phyloP scores from a whole-genome alignment of 176 grass and related monocot species.

The Aegilops tauschii region DNA sequence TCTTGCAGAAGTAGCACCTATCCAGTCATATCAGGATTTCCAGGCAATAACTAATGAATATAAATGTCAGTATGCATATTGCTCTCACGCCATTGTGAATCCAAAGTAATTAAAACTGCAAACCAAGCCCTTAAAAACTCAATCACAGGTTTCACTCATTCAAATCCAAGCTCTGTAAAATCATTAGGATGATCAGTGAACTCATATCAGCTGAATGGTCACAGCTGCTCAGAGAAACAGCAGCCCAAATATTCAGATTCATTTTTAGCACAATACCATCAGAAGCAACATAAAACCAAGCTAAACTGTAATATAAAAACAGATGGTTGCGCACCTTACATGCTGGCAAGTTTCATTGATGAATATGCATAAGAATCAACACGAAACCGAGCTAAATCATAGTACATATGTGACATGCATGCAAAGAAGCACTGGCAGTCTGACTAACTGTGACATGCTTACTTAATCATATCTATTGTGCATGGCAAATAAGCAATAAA shows the following conservation, averaged over 20 bases:
- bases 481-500: neutral
- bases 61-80: conserved; percentile 2
- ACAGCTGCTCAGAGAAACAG: conserved; percentile 1
- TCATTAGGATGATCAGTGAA: conserved; percentile 7
- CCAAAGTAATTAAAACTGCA: conserved; percentile 19
- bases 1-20: neutral
- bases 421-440: neutral
- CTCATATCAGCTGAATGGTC: conserved; percentile 14
- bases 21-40: neutral
- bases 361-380: neutral
- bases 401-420: no score
- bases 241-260: neutral
- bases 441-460: neutral
- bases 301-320: neutral
- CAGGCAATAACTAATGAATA: neutral
- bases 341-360: neutral
- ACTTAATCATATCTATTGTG: neutral
- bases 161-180: neutral
- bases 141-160: neutral
- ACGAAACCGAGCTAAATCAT: neutral
- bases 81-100: neutral
- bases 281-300: neutral
- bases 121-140: conserved; percentile 5
- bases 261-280: neutral
- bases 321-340: neutral